Evolutionary conservation across 768 basidiomycete species (phyloP).

Genomic region (Xerocomellus dryophilus): DNA sequence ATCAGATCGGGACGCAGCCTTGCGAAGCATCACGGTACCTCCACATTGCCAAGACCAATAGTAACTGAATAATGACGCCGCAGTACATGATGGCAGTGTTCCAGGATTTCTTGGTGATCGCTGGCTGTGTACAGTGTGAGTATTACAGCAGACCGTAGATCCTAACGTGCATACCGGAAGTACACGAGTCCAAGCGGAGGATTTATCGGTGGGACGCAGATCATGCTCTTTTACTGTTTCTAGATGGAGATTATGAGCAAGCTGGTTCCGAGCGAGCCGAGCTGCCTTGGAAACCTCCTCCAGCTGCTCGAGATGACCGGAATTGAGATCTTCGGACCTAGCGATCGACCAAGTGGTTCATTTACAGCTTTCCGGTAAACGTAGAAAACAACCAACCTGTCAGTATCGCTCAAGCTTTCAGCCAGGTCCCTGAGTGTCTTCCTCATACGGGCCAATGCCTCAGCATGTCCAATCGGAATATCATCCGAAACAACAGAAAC

Average conservation of each 20-base stretch:
- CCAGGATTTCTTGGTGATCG: conserved; percentile 16
- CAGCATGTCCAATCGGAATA: conserved; percentile 36
- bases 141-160: background rate
- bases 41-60: conserved; percentile 52
- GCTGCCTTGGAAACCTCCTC: conserved; percentile 52
- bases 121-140: conserved; percentile 19
- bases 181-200: conserved; percentile 36
- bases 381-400: conserved; percentile 41
- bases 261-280: conserved; percentile 45
- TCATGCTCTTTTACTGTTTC: conserved; percentile 38
- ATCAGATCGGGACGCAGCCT: conserved; percentile 5
- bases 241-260: conserved; percentile 42
- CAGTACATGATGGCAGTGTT: conserved; percentile 36
- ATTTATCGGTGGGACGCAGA: conserved; percentile 33
- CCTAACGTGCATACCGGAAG: conserved; percentile 36
- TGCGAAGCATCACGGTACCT: conserved; percentile 41
- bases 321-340: conserved; percentile 44
- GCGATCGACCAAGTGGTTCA: background rate
- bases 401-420: conserved; percentile 53
- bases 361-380: conserved; percentile 4
- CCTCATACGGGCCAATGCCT: conserved; percentile 57
- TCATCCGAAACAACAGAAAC: conserved; percentile 23
- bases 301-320: conserved; percentile 47
- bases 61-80: conserved; percentile 41
- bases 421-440: conserved; percentile 56